Conservation (phyloP, 306 rosid species). For the Sophora flavescens region DNA sequence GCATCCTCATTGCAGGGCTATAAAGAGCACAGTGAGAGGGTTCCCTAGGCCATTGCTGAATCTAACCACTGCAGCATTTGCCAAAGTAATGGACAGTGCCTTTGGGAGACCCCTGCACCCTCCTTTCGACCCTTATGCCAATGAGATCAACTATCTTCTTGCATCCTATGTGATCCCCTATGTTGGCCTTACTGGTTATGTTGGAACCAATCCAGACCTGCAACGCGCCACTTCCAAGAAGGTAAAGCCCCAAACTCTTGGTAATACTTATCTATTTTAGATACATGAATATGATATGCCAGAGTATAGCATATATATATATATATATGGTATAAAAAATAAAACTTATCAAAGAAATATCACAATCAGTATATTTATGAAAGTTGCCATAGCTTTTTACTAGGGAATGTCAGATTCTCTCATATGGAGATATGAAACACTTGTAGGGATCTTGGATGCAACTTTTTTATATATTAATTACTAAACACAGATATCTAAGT, state of each 20-base stretch:
- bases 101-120: constrained; percentile 58
- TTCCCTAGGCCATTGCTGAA: constrained; percentile 73
- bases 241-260: constrained; percentile 49
- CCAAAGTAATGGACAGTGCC: constrained; percentile 56
- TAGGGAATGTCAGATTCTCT: too few species aligned
- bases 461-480: too few species aligned
- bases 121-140: constrained; percentile 78
- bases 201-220: constrained; percentile 68
- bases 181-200: constrained; percentile 92
- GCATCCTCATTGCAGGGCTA: constrained; percentile 56
- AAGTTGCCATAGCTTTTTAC: too few species aligned
- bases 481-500: neutral
- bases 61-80: constrained; percentile 56
- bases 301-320: too few species aligned
- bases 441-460: neutral
- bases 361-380: too few species aligned
- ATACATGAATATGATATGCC: neutral
- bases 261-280: neutral
- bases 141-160: constrained; percentile 63
- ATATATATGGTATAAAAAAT: too few species aligned
- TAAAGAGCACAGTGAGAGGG: constrained; percentile 53
- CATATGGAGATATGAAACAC: neutral
- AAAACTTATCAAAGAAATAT: too few species aligned
- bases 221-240: constrained; percentile 45
- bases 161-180: constrained; percentile 82